Percentiles rank a stretch among this genome's conserved stretches.
phyloP scores from a whole-genome alignment of 176 grass and related monocot genomes.

The Oropetium thomaeum region DNA sequence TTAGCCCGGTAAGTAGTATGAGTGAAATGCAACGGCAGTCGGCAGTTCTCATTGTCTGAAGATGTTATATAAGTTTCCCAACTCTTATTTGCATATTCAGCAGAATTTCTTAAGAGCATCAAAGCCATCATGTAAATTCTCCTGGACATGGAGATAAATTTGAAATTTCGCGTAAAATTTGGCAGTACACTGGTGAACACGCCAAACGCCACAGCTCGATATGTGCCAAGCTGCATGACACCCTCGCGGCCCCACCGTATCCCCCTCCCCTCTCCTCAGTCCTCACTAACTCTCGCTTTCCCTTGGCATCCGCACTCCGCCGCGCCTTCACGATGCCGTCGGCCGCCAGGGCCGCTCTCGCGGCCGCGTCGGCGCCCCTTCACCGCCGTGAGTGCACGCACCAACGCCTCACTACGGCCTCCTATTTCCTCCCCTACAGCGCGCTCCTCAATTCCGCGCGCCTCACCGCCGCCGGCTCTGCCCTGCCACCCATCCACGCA shows the following conservation, averaged over 20 bases:
- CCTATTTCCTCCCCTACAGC: background rate
- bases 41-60: too few species aligned
- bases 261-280: slow-evolving; percentile 6
- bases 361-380: slow-evolving; percentile 28
- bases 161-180: too few species aligned
- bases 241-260: slow-evolving; percentile 29
- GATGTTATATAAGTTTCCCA: too few species aligned
- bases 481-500: background rate
- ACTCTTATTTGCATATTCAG: too few species aligned
- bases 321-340: slow-evolving; percentile 36
- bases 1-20: too few species aligned
- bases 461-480: background rate
- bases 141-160: too few species aligned
- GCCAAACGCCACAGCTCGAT: too few species aligned
- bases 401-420: background rate
- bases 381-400: background rate
- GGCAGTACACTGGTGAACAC: background rate
- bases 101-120: too few species aligned
- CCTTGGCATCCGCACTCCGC: slow-evolving; percentile 26
- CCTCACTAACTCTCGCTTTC: slow-evolving; percentile 58
- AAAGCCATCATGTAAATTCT: too few species aligned
- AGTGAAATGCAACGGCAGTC: too few species aligned
- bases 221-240: background rate
- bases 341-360: slow-evolving; percentile 24
- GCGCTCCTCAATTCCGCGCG: slow-evolving; percentile 17